Base-by-base conservation (phyloP, 257 asterid genomes). In the Voacanga thouarsii region DNA sequence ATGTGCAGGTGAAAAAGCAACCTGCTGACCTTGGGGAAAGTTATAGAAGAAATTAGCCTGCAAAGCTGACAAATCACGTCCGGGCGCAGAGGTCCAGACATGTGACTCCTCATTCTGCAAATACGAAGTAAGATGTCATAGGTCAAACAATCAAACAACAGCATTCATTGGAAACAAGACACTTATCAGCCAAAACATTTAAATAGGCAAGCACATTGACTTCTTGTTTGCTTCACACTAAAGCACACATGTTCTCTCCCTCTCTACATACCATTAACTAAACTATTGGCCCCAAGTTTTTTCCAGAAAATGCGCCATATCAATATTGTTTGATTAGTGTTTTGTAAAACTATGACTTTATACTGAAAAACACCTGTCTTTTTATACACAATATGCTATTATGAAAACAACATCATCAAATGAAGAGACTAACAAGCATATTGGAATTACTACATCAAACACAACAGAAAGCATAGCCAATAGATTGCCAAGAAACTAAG, bases 31-130 rank as follows among this genome's bases (percentile, higher is more conserved):
- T 47, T 79, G 91, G 61, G 90, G 90, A 73, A 83, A 59, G 84
- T 84, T 88, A 89, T 88, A 88, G 76, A 80, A 77, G 37, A 85
- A 79, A 80, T 88, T 90, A 45, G 88, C 78, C 80, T 79, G 92
- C 78, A 88, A 49, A 77, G 80, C 64, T 75, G 87, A 80, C 70
- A 77, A 43, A 77, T 89, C 90, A 45, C 84, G 84, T n/a, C 84
- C 89, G 21, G 71, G 59, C 15, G 82, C 81, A 49, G 88, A 63
- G 6, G 63, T 79, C 84, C 89, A 79, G n/a, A 47, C 80, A 33
- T 74, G 91, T 65, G 85, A 28, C 67, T 88, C 92, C 80, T 85
- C 92, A 74, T 74, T 87, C 94, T 88, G 85, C 84, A 75, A 50
- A 77, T 30, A 49, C 33, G 63, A 12, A 26, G 26, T 56, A 23